These are phyloP conservation scores for Penicillium angulare DNA, from an alignment of 495 filamentous ascomycete genomes.

Conservation along the genomic window DNA sequence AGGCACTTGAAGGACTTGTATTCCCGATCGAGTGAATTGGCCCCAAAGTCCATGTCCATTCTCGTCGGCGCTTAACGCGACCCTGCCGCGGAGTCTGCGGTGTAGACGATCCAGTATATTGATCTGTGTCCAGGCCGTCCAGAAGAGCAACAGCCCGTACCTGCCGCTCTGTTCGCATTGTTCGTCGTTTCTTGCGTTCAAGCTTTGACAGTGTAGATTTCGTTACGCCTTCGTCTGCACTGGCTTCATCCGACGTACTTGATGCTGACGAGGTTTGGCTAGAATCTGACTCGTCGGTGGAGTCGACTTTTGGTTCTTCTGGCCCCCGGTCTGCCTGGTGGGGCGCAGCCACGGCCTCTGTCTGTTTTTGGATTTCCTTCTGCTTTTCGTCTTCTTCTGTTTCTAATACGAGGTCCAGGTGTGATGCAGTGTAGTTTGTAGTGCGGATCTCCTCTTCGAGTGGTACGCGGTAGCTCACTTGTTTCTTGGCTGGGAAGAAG, in stretches of 20 bases:
- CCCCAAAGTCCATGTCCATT: constrained; percentile 59
- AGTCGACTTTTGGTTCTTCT: constrained; percentile 26
- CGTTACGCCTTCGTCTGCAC: constrained; percentile 10
- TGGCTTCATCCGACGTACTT: constrained; percentile 42
- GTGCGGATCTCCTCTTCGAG: constrained; percentile 57
- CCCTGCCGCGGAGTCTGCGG: constrained; percentile 51
- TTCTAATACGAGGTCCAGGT: constrained; percentile 28
- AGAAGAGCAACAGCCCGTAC: constrained; percentile 42
- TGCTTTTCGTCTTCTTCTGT: background rate
- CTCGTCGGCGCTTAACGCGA: constrained; percentile 49
- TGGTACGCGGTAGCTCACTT: constrained; percentile 51
- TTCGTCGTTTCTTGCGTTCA: constrained; percentile 41
- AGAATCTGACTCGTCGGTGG: constrained; percentile 38
- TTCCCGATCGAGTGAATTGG: constrained; percentile 25
- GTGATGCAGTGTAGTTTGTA: constrained; percentile 49
- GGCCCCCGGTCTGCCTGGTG: constrained; percentile 1
- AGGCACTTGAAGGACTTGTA: background rate
- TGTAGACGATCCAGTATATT: constrained; percentile 30
- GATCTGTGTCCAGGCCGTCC: constrained; percentile 33
- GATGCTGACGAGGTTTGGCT: constrained; percentile 33
- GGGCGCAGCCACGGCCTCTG: constrained; percentile 6
- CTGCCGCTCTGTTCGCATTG: constrained; percentile 36
- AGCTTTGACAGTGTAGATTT: constrained; percentile 14
- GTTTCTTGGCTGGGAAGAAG: constrained; percentile 58
- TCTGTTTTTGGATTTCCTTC: constrained; percentile 9